Base-by-base conservation (phyloP, 2,329 filamentous ascomycete species). In the Colletotrichum graminicola region DNA sequence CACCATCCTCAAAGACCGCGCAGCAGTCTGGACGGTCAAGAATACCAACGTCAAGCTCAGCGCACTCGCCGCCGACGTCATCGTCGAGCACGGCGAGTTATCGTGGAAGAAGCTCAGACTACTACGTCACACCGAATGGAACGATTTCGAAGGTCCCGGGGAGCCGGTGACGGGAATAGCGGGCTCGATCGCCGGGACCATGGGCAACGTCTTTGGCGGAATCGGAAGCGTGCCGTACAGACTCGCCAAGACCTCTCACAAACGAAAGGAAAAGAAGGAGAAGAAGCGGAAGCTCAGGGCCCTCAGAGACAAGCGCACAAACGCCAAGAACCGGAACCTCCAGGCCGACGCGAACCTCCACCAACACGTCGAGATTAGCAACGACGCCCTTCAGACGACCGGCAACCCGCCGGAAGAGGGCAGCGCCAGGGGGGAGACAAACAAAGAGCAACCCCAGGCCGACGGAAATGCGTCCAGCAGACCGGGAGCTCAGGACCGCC, bases 121-220 rank as follows among this genome's bases (percentile, higher is more conserved):
- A 0, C 76, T 93, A 11, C 84, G 92, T 11, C 90, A 92, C 75
- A 88, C 87, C 62, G 91, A 93, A 75, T 94, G 92, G 91, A 93
- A 93, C 74, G 92, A 94, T 75, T 94, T 93, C 75, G 91, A 92
- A 74, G 92, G 92, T 0, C 91, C 92, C 0, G 92, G 92, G 0
- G 92, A 94, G 76, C 92, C 92, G 0, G 82, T 94, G 16, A 92
- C 91, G 0, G 92, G 91, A 3, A 82, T 88, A 5, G 88, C 89
- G 43, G 88, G 89, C 14, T 91, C 90, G 0, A 75, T 93, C 5
- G 84, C 88, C n/a, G 84, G 85, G 3, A 89, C 88, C 0, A 77
- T 91, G 3, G 86, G 87, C 1, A 86, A 88, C 45, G 84, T 91
- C 1, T 88, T 91, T 34, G 83, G 85, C n/a, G 91, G 92, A 0